Evolutionary conservation across 2,329 filamentous ascomycete genomes (phyloP).

Genomic region (Sporothrix globosa): DNA sequence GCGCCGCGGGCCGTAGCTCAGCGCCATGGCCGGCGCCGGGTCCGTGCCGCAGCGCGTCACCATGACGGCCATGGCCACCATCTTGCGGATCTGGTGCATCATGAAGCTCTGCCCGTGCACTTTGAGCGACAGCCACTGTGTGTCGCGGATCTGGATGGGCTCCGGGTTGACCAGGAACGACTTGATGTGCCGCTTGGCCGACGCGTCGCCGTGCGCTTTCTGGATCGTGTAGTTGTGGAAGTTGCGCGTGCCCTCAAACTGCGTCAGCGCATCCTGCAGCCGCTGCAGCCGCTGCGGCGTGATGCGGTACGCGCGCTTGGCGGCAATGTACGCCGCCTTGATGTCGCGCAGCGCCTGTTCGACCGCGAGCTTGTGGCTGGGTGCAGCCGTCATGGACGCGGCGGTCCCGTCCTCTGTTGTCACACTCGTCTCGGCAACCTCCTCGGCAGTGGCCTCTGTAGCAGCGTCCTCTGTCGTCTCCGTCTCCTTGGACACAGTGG

Average conservation of each 20-base stretch:
- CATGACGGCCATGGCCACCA: conserved; percentile 91
- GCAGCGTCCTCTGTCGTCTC: not conserved
- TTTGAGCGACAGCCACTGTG: conserved; percentile 93
- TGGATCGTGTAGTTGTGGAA: conserved; percentile 98
- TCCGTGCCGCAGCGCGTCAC: conserved; percentile 83
- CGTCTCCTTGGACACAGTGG: conserved; percentile 25
- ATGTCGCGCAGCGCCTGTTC: conserved; percentile 71
- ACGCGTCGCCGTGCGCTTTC: conserved; percentile 78
- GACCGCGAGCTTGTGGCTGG: conserved; percentile 47
- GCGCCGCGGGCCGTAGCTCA: conserved; percentile 72
- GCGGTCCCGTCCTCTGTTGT: conserved; percentile 31
- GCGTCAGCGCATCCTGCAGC: conserved; percentile 73
- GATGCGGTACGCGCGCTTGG: conserved; percentile 84
- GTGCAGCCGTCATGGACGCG: conserved; percentile 40
- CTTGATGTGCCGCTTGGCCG: conserved; percentile 87
- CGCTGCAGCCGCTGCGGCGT: conserved; percentile 69
- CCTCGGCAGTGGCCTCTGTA: conserved; percentile 31
- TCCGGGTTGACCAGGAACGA: conserved; percentile 78
- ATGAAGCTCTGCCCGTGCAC: conserved; percentile 99
- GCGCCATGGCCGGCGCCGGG: conserved; percentile 67
- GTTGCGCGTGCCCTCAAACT: conserved; percentile 83
- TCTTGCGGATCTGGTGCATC: conserved; percentile 99
- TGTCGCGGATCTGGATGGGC: conserved; percentile 84
- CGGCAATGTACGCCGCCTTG: conserved; percentile 77
- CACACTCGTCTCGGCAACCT: not conserved